A percentile compares a stretch with the other conserved stretches of the same genome.
Conservation (phyloP, 208 protist genomes). For the Jaenimonas drosophilae region DNA sequence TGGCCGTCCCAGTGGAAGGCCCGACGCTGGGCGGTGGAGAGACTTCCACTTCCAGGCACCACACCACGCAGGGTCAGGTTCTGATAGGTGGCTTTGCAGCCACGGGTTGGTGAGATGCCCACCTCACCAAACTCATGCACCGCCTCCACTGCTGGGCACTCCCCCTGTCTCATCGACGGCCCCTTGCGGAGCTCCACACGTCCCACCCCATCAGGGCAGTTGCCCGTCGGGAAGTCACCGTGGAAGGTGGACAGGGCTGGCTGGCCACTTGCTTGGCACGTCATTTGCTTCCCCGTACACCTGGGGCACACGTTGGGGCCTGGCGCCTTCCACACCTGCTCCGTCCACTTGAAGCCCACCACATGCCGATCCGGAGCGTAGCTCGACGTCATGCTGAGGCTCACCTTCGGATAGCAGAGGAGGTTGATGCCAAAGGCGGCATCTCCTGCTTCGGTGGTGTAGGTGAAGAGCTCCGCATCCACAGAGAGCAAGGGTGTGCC, state of each 20-base stretch:
- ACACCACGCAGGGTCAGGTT: conserved; percentile 78
- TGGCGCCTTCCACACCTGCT: conserved; percentile 48
- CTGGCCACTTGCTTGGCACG: conserved; percentile 24
- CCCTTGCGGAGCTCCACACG: conserved; percentile 64
- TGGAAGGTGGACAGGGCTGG: conserved; percentile 24
- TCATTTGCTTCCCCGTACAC: conserved; percentile 43
- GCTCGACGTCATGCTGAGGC: conserved; percentile 32
- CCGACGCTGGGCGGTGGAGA: conserved; percentile 23
- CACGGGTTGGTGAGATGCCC: conserved; percentile 52
- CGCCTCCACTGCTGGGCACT: conserved; percentile 28
- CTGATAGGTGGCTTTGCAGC: conserved; percentile 56
- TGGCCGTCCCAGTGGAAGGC: conserved; percentile 51
- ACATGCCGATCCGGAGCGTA: conserved; percentile 65
- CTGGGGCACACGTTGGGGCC: conserved; percentile 43
- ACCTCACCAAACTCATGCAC: conserved; percentile 57
- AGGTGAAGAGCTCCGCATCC: conserved; percentile 66
- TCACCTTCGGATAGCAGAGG: conserved; percentile 58
- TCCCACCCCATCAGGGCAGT: conserved; percentile 34
- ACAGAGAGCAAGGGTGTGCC: conserved; percentile 34
- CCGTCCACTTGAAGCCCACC: conserved; percentile 65
- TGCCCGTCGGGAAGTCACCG: conserved; percentile 43
- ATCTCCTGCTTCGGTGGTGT: conserved; percentile 28
- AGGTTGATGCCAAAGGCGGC: conserved; percentile 76
- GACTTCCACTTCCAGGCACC: conserved; percentile 37
- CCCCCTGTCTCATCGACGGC: conserved; percentile 22